Evolutionary conservation across 2,329 filamentous ascomycete species (phyloP), one percentile per base, ranked within the genome.

Genomic region (Colletotrichum gloeosporioides): DNA sequence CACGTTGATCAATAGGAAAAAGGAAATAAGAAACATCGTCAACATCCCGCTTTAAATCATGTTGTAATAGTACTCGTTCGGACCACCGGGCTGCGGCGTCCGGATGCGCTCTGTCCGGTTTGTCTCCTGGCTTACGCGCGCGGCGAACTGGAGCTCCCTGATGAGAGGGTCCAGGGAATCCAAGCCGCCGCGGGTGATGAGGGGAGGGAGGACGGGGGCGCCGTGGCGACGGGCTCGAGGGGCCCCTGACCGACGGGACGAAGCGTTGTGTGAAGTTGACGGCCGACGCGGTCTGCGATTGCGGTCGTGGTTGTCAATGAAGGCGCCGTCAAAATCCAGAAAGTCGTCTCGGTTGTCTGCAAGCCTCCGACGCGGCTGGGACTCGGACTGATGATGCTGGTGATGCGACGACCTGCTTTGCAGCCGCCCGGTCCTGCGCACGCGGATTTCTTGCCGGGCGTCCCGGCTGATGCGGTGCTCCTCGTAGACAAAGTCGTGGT

Each of bases 81-180:
- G 27, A 4, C 65, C 74, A 25, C 65, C 61, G 29, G 27, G 53
- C 57, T 49, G 62, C 39, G 65, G 57, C 25, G 69, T 57, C 64
- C 49, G 62, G 34, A 13, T 64, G 44, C 36, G 67, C 10, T 67
- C 70, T 18, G 69, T 68, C 53, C 69, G 65, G 36, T 62, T 44
- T 31, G 59, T 49, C 72, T 78, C 77, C 32, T 69, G 72, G 61
- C 77, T 78, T 12, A 78, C 68, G 29, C 77, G 49, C 61, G 77
- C 70, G 18, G 75, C 77, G 8, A 67, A 27, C n/a, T 75, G 71
- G 12, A 88, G 79, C 80, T 88, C 86, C 71, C 85, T 82, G 85
- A 88, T 88, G 63, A 89, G 77, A 10, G 87, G 86, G 80, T 88
- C 87, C 27, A 88, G 83, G 6, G 83, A 81, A 31, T 85, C 86